These are phyloP conservation scores for Forsythia viridissima DNA, from an alignment of 257 asterid genomes.

Conservation along the genomic window DNA sequence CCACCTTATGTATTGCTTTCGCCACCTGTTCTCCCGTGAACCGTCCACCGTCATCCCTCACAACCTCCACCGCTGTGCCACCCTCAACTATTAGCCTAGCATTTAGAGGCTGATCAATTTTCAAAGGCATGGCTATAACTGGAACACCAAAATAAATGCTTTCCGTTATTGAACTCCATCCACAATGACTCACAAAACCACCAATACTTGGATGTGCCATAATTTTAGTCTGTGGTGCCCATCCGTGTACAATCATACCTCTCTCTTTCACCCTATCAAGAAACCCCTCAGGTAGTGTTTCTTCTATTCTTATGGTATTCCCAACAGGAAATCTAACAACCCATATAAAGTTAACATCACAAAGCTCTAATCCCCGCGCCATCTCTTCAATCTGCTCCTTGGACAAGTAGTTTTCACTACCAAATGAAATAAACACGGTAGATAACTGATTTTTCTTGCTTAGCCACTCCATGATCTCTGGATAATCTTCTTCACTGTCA, in stretches of 20 bases:
- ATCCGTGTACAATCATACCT: constrained; percentile 33
- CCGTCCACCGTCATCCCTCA: constrained; percentile 16
- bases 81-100: constrained; percentile 20
- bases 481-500: neutral
- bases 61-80: constrained; percentile 22
- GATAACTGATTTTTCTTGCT: constrained; percentile 27
- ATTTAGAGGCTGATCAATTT: constrained; percentile 23
- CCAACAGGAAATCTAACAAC: constrained; percentile 34
- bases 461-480: constrained; percentile 37
- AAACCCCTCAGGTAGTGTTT: constrained; percentile 35
- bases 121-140: constrained; percentile 26
- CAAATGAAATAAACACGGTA: constrained; percentile 42
- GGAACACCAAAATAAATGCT: constrained; percentile 45
- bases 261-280: constrained; percentile 36
- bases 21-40: constrained; percentile 11
- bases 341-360: constrained; percentile 43
- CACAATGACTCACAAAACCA: neutral
- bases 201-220: constrained; percentile 32
- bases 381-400: constrained; percentile 34
- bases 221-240: constrained; percentile 46
- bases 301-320: neutral
- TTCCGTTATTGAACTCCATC: constrained; percentile 47
- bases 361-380: constrained; percentile 41
- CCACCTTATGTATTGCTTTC: constrained; percentile 8
- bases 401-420: constrained; percentile 50